A percentile compares a stretch with the other conserved stretches of the same genome.
phyloP scores from a whole-genome alignment of 192 early-diverging fungal genomes.

The Podila epicladia region DNA sequence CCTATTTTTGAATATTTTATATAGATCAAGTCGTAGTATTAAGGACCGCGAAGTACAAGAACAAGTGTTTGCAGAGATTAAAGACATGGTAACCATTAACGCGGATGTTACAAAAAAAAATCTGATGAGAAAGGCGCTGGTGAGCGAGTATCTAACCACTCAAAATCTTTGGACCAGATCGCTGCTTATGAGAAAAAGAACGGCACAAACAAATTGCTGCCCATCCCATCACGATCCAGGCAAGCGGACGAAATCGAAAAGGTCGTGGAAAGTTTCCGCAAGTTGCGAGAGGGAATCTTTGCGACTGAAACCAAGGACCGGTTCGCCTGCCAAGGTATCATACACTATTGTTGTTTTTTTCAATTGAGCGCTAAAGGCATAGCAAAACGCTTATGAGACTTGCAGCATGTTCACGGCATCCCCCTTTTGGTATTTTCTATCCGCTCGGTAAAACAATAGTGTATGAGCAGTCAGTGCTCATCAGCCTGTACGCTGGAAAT shows the following conservation, averaged over 20 bases:
- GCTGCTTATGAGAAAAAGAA: conserved; percentile 20
- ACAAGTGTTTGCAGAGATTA: conserved; percentile 46
- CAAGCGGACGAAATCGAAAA: conserved; percentile 33
- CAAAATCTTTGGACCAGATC: conserved; percentile 9
- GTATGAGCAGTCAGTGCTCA: conserved; percentile 34
- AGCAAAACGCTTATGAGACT: too few species aligned
- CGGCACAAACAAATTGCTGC: conserved; percentile 18
- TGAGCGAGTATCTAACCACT: too few species aligned
- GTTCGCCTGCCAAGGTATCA: conserved; percentile 31
- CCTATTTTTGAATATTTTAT: background rate
- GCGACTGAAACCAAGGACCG: conserved; percentile 22
- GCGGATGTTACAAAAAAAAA: too few species aligned
- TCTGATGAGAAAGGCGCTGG: too few species aligned
- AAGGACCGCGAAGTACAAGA: conserved; percentile 43
- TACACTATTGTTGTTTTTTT: too few species aligned
- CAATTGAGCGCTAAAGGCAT: too few species aligned
- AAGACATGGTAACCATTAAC: conserved; percentile 32
- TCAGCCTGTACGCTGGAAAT: conserved; percentile 38
- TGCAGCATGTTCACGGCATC: too few species aligned
- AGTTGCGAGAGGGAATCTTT: conserved; percentile 44
- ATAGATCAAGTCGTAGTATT: conserved; percentile 49
- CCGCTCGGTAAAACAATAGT: conserved; percentile 8
- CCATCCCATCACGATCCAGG: conserved; percentile 17
- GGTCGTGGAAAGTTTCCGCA: conserved; percentile 39
- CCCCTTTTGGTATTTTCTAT: background rate